Percentiles rank a stretch among this genome's conserved stretches.
Conservation (phyloP, 352 stramenopile genomes). For the Pythium volutum region DNA sequence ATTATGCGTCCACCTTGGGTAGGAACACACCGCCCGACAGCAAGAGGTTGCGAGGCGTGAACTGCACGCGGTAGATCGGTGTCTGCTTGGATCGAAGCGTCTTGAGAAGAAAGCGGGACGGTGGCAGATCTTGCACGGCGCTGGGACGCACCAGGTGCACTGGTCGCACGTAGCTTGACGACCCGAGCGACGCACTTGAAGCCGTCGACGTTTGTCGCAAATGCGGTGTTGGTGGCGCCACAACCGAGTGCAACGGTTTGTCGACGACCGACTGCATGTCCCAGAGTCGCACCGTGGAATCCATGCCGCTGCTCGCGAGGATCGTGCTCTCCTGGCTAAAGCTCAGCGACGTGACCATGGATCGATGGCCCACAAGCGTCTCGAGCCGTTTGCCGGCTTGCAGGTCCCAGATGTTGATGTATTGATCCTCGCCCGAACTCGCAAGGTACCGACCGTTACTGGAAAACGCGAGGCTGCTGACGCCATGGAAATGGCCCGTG, state of each 20-base stretch:
- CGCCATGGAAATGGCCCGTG: slow-evolving; percentile 85
- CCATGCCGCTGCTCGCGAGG: slow-evolving; percentile 69
- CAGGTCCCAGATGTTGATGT: slow-evolving; percentile 94
- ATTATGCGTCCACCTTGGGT: slow-evolving; percentile 44
- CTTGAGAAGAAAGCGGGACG: slow-evolving; percentile 78
- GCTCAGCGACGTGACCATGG: slow-evolving; percentile 65
- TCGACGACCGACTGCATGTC: slow-evolving; percentile 79
- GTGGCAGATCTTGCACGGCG: slow-evolving; percentile 50
- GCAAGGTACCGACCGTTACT: slow-evolving; percentile 89
- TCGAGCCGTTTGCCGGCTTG: slow-evolving; percentile 84
- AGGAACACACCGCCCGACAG: slow-evolving; percentile 70
- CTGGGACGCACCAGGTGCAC: slow-evolving; percentile 57
- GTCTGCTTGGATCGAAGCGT: slow-evolving; percentile 85
- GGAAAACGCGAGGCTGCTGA: slow-evolving; percentile 89
- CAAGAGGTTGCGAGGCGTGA: slow-evolving; percentile 79
- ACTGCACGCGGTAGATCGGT: slow-evolving; percentile 78
- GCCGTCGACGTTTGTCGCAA: slow-evolving; percentile 5
- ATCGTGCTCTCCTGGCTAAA: slow-evolving; percentile 81
- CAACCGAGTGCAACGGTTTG: slow-evolving; percentile 30
- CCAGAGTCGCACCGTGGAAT: slow-evolving; percentile 79
- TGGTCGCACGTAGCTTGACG: slow-evolving; percentile 42
- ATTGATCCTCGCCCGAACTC: slow-evolving; percentile 82
- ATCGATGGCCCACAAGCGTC: slow-evolving; percentile 77
- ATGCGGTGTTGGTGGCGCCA: background rate
- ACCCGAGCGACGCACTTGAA: background rate